phyloP scores from a whole-genome alignment of 305 asterid species.

The Solanum hybrid region DNA sequence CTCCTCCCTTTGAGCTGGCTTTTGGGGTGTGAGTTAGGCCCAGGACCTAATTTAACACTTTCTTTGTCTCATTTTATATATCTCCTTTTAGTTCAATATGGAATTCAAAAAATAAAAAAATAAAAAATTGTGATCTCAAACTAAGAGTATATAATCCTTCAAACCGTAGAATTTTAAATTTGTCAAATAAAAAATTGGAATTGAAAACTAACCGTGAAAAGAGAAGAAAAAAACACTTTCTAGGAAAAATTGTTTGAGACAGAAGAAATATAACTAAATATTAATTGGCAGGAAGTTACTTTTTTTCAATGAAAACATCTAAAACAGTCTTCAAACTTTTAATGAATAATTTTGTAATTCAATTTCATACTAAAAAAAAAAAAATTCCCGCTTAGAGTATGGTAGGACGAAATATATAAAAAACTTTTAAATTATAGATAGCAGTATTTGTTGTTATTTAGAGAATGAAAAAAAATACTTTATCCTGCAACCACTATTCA shows the following conservation, averaged over 20 bases:
- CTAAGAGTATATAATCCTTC: background rate
- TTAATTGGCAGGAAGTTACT: background rate
- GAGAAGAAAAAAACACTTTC: background rate
- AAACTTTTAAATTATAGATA: background rate
- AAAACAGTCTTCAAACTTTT: too few relatives aligned
- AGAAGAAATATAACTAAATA: background rate
- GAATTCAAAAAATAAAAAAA: too few relatives aligned
- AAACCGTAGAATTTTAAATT: background rate
- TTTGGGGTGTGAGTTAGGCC: too few relatives aligned
- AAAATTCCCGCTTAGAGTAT: background rate
- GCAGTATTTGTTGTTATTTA: background rate
- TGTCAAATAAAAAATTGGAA: background rate
- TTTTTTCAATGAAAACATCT: background rate
- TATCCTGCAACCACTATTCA: background rate
- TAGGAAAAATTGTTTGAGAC: background rate
- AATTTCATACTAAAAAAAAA: too few relatives aligned
- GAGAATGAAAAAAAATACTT: background rate
- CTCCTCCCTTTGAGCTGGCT: too few relatives aligned
- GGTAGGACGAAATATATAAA: background rate
- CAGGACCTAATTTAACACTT: too few relatives aligned
- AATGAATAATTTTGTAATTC: background rate
- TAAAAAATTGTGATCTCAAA: background rate
- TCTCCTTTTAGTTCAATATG: background rate
- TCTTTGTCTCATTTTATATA: too few relatives aligned
- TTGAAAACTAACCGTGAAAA: background rate